Percentiles rank a stretch among this genome's conserved stretches.
phyloP scores from a whole-genome alignment of 805 yeast genomes.

The Vanderwaltozyma verrucispora region DNA sequence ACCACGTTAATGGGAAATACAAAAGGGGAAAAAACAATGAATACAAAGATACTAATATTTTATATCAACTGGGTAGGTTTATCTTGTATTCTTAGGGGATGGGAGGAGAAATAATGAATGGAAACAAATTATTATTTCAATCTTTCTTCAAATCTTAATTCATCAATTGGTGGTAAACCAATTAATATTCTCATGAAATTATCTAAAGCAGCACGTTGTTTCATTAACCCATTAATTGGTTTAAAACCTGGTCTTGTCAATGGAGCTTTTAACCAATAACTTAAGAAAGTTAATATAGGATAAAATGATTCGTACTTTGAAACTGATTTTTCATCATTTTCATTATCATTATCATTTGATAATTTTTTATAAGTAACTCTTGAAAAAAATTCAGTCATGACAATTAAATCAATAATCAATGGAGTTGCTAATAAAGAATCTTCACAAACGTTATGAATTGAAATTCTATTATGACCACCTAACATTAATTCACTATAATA shows the following conservation, averaged over 20 bases:
- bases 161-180: slow-evolving; percentile 84
- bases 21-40: too few species aligned
- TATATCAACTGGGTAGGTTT: too few species aligned
- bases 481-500: slow-evolving; percentile 94
- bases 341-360: slow-evolving; percentile 10
- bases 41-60: too few species aligned
- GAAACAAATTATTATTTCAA: slow-evolving; percentile 5
- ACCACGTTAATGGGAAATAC: too few species aligned
- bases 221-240: slow-evolving; percentile 87
- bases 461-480: slow-evolving; percentile 93
- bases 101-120: too few species aligned
- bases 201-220: slow-evolving; percentile 88
- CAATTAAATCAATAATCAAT: slow-evolving; percentile 80
- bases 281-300: slow-evolving; percentile 75
- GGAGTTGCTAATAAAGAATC: slow-evolving; percentile 94
- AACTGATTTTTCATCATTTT: slow-evolving; percentile 27
- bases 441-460: slow-evolving; percentile 93
- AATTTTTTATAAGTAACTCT: slow-evolving; percentile 70
- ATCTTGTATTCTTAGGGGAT: too few species aligned
- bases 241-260: slow-evolving; percentile 83
- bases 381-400: slow-evolving; percentile 81
- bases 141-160: slow-evolving; percentile 91
- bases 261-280: slow-evolving; percentile 97
- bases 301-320: slow-evolving; percentile 56
- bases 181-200: slow-evolving; percentile 81